Percentiles rank a stretch among this genome's conserved stretches.
Conservation (phyloP, 2,329 filamentous ascomycete species). For the Fusarium pseudocircinatum region DNA sequence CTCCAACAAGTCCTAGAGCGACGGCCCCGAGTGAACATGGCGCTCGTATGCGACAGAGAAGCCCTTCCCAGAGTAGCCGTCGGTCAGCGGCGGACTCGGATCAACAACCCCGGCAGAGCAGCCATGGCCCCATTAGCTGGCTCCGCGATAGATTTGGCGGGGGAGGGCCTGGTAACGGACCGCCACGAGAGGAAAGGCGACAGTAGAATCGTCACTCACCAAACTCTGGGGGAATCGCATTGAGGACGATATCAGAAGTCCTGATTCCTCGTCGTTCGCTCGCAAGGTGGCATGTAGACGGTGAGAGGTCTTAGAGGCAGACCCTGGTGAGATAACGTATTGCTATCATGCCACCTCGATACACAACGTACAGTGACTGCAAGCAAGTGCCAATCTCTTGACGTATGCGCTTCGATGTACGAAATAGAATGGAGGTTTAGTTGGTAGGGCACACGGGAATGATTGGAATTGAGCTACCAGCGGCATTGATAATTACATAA, state of each 20-base stretch:
- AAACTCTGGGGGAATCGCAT: constrained; percentile 4
- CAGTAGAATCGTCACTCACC: constrained; percentile 37
- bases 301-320: not conserved
- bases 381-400: not conserved
- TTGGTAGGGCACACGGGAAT: not conserved
- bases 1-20: constrained; percentile 50
- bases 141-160: constrained; percentile 54
- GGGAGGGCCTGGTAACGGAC: constrained; percentile 42
- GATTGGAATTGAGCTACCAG: constrained; percentile 24
- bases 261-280: not conserved
- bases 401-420: constrained; percentile 19
- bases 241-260: not conserved
- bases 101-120: constrained; percentile 44
- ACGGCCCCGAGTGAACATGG: constrained; percentile 44
- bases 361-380: not conserved
- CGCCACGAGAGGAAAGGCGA: constrained; percentile 44
- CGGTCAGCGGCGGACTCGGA: constrained; percentile 43
- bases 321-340: not conserved
- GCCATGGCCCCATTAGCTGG: constrained; percentile 55
- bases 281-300: not conserved
- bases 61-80: constrained; percentile 51
- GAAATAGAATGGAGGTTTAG: constrained; percentile 34
- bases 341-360: not conserved
- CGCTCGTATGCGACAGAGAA: constrained; percentile 51
- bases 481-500: constrained; percentile 32